A percentile compares a stretch with the other conserved stretches of the same genome.
Evolutionary conservation across 345 rosid species (phyloP).

Genomic region (Ricinus communis): DNA sequence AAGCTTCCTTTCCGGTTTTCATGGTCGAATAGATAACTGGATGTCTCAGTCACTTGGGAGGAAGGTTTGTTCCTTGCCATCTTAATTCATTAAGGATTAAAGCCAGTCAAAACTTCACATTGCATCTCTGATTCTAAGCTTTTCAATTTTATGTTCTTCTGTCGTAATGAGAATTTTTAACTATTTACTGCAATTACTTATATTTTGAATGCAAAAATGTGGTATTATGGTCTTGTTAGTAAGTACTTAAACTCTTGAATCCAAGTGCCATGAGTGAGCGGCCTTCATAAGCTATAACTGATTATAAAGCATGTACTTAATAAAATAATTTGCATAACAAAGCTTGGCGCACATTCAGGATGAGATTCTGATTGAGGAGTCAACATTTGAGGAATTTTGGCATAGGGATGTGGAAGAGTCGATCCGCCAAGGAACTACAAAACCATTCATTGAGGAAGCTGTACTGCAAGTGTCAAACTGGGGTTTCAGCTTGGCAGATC

Average conservation of each 20-base stretch:
- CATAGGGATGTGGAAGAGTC: conserved; percentile 93
- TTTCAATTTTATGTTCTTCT: not conserved
- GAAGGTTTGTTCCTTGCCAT: conserved; percentile 47
- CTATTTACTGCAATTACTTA: not conserved
- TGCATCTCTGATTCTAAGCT: not conserved
- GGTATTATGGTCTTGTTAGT: not conserved
- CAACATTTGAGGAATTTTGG: conserved; percentile 70
- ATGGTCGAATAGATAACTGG: conserved; percentile 67
- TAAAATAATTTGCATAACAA: not conserved
- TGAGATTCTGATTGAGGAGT: conserved; percentile 49
- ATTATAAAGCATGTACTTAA: not conserved
- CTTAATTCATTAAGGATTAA: not conserved
- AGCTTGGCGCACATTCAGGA: conserved; percentile 52
- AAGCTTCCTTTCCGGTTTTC: conserved; percentile 81
- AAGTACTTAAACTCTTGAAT: not conserved
- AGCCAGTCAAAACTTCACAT: not conserved
- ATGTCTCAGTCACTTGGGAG: conserved; percentile 64
- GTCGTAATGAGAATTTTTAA: not conserved
- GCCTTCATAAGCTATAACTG: not conserved
- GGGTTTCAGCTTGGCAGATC: conserved; percentile 80
- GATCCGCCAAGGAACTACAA: conserved; percentile 68
- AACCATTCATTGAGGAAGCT: conserved; percentile 81
- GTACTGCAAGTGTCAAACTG: conserved; percentile 69
- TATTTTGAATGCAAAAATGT: not conserved
- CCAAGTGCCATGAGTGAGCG: not conserved